Conservation (phyloP, 2,329 filamentous ascomycete genomes). For the Sclerotinia sclerotiorum region DNA sequence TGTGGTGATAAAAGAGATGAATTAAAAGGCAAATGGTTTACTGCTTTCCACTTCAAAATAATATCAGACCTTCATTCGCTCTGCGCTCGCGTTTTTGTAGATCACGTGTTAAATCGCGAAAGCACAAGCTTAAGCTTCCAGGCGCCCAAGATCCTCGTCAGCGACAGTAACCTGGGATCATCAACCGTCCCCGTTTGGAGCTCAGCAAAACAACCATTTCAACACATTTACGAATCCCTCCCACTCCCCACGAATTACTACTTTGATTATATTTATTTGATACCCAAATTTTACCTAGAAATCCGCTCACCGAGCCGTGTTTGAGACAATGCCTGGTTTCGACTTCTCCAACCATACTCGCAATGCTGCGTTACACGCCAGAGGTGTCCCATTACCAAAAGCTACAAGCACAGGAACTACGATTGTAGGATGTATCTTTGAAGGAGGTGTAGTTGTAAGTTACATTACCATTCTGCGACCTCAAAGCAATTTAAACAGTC, state of each 20-base stretch:
- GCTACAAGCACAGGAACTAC: conserved; percentile 98
- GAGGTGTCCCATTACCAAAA: conserved; percentile 92
- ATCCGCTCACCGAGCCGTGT: conserved; percentile 29
- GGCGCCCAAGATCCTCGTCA: conserved; percentile 25
- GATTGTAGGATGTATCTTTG: conserved; percentile 95
- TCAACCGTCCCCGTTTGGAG: conserved; percentile 15
- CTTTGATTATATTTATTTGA: neutral
- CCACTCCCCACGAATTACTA: neutral
- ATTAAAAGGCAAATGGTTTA: neutral
- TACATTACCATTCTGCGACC: neutral
- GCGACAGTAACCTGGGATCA: conserved; percentile 22
- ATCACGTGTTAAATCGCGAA: conserved; percentile 24
- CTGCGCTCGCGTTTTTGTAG: conserved; percentile 17
- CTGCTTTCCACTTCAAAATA: conserved; percentile 7
- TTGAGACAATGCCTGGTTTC: conserved; percentile 82
- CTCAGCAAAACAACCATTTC: conserved; percentile 18
- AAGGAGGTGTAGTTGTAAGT: conserved; percentile 90
- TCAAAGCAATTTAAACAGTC: neutral
- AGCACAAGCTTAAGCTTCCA: conserved; percentile 20
- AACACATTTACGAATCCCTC: neutral
- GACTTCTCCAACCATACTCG: conserved; percentile 99
- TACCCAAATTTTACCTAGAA: neutral
- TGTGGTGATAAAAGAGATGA: neutral
- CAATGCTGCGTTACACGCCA: conserved; percentile 92
- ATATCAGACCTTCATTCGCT: conserved; percentile 11